Evolutionary conservation across 352 stramenopile genomes (phyloP).

Genomic region (Plasmopara viticola): DNA sequence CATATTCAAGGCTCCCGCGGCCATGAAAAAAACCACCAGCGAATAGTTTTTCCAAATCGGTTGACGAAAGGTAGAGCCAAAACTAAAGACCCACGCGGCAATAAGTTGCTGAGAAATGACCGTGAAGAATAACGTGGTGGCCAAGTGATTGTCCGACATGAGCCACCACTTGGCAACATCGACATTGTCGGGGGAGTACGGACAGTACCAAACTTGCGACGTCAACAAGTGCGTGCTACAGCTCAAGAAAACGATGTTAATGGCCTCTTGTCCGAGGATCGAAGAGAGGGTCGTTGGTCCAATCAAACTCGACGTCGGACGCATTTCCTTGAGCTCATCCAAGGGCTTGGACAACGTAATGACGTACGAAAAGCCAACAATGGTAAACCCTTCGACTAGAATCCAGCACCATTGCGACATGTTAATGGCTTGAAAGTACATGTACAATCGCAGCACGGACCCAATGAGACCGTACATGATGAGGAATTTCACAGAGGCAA

Average conservation of each 20-base stretch:
- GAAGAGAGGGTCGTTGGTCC: constrained; percentile 66
- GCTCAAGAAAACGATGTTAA: constrained; percentile 77
- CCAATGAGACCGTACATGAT: constrained; percentile 87
- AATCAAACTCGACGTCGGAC: constrained; percentile 80
- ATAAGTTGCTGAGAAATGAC: constrained; percentile 67
- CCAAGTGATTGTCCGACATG: constrained; percentile 61
- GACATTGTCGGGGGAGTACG: constrained; percentile 52
- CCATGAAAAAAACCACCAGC: constrained; percentile 44
- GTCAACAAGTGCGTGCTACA: constrained; percentile 51
- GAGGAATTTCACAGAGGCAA: constrained; percentile 80
- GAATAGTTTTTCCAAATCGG: constrained; percentile 59
- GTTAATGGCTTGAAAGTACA: constrained; percentile 83
- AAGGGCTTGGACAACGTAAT: constrained; percentile 66
- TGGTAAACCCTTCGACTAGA: constrained; percentile 69
- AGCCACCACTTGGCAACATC: constrained; percentile 71
- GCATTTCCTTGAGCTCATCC: constrained; percentile 43
- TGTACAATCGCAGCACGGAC: constrained; percentile 73
- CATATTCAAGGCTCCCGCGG: constrained; percentile 27
- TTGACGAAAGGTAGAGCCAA: constrained; percentile 59
- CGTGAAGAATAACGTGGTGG: constrained; percentile 51
- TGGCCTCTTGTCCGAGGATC: constrained; percentile 41
- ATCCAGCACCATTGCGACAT: constrained; percentile 86
- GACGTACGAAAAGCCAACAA: constrained; percentile 72
- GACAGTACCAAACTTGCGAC: constrained; percentile 57
- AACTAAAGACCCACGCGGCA: constrained; percentile 41